These are phyloP conservation scores for Hevea brasiliensis DNA, from an alignment of 345 rosid genomes.

Conservation along the genomic window DNA sequence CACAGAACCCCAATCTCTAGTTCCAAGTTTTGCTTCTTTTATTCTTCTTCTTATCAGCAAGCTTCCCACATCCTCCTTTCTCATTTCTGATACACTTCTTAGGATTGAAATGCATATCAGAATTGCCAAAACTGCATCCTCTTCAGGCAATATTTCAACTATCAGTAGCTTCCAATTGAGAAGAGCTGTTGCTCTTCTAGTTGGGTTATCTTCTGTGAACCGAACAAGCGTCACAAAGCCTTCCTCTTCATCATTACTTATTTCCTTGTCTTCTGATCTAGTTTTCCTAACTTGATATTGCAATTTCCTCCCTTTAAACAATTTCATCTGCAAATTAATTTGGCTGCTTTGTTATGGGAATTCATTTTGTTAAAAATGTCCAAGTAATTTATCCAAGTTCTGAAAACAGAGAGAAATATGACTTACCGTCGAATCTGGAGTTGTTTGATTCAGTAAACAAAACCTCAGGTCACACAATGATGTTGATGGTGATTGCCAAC, in stretches of 20 bases:
- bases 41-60: slow-evolving; percentile 61
- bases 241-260: slow-evolving; percentile 16
- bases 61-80: slow-evolving; percentile 63
- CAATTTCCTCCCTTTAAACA: slow-evolving; percentile 67
- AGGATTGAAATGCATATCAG: slow-evolving; percentile 63
- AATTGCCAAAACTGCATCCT: slow-evolving; percentile 67
- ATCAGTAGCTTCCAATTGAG: slow-evolving; percentile 77
- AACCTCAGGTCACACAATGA: slow-evolving; percentile 38
- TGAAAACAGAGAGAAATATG: background rate
- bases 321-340: slow-evolving; percentile 39
- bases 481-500: slow-evolving; percentile 45
- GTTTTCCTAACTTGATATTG: slow-evolving; percentile 42
- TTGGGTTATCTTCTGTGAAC: slow-evolving; percentile 54
- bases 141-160: slow-evolving; percentile 66
- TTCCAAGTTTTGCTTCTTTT: slow-evolving; percentile 64
- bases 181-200: slow-evolving; percentile 72
- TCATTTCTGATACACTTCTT: slow-evolving; percentile 63
- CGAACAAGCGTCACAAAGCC: slow-evolving; percentile 64
- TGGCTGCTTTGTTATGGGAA: background rate
- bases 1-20: slow-evolving; percentile 84
- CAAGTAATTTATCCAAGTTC: background rate
- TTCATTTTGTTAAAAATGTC: background rate
- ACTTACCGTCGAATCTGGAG: slow-evolving; percentile 49
- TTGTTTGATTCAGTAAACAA: slow-evolving; percentile 36
- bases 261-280: background rate